Percentiles rank a stretch among this genome's conserved stretches.
Evolutionary conservation across 2,329 filamentous ascomycete species (phyloP).

Genomic region (Pseudogymnoascus sp.): DNA sequence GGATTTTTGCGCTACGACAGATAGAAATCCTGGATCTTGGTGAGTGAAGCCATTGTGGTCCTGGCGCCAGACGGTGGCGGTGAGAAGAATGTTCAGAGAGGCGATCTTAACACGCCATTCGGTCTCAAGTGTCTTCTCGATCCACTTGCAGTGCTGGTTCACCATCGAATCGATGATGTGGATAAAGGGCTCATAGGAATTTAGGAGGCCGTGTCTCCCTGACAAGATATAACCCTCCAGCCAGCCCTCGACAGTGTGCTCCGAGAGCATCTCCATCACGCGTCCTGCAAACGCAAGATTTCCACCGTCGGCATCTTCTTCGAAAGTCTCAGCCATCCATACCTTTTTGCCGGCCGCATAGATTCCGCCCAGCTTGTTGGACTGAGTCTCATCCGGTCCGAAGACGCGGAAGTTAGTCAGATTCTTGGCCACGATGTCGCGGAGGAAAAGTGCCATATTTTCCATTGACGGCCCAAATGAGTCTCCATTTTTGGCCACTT

Average conservation of each 20-base stretch:
- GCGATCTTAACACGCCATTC: slow-evolving; percentile 67
- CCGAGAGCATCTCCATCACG: slow-evolving; percentile 79
- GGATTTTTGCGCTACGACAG: slow-evolving; percentile 71
- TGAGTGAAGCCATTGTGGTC: slow-evolving; percentile 81
- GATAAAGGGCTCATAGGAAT: slow-evolving; percentile 77
- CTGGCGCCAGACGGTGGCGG: slow-evolving; percentile 71
- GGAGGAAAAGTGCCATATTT: slow-evolving; percentile 59
- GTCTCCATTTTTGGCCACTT: slow-evolving; percentile 52
- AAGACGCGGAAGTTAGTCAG: slow-evolving; percentile 64
- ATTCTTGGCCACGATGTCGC: slow-evolving; percentile 59
- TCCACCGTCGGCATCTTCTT: slow-evolving; percentile 66
- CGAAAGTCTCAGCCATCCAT: slow-evolving; percentile 71
- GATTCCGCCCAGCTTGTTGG: slow-evolving; percentile 65
- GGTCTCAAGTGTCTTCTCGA: slow-evolving; percentile 73
- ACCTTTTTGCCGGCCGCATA: slow-evolving; percentile 71
- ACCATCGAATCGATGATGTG: slow-evolving; percentile 82
- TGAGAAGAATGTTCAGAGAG: slow-evolving; percentile 72
- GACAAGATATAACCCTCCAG: slow-evolving; percentile 70
- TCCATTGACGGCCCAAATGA: slow-evolving; percentile 55
- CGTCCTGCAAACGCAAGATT: slow-evolving; percentile 60
- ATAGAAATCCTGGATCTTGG: slow-evolving; percentile 72
- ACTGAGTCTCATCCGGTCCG: slow-evolving; percentile 73
- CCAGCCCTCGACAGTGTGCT: slow-evolving; percentile 75
- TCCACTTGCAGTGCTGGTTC: slow-evolving; percentile 79
- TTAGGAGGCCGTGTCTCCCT: slow-evolving; percentile 66